Evolutionary conservation across 2,329 filamentous ascomycete genomes (phyloP), one percentile per base, ranked within the genome.

Genomic region (Diaporthe capsici): DNA sequence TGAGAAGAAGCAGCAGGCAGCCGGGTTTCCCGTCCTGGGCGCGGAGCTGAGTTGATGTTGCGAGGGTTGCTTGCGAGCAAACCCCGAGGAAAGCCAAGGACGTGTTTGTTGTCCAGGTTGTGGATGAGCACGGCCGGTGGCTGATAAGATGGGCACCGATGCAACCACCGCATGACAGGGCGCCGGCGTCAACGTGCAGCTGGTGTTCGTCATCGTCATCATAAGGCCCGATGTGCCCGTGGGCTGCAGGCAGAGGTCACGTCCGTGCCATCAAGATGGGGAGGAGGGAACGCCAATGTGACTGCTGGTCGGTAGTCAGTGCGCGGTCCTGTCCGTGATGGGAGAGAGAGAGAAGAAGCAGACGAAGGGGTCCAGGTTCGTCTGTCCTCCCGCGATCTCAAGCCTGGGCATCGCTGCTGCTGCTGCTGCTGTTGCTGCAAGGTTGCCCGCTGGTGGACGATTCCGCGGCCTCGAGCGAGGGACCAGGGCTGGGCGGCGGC

Each of bases 11-110:
- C 31, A 39, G 31, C 63, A 34, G 47, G 31, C 20, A 28, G 60
- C 60, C n/a, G 37, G 37, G 39, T 65, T 65, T 42, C 28, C 13
- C 47, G 15, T 2, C 22, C 22, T 12, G 31, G 44, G 17, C 8
- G 44, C 31, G 20, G 20, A 51, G 31, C 44, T 12, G 22, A 25
- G 65, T 42, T 13, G 65, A 17, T 20, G 31, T 39, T 68, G 65
- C 22, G 47, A 53, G 65, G 42, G 47, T 49, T 55, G 47, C 63
- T 68, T 68, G 63, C 63, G 22, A 68, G 63, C 31, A 53, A 39
- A 53, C 2, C 44, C 63, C 63, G 63, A 44, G 2, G 37, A n/a
- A n/a, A 17, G 1, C n/a, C 15, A 7, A 51, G 28, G 44, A 17
- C 42, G 17, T 34, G 28, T 25, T 6, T 53, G 22, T 28, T 15